These are phyloP conservation scores for Gossypium australe DNA, from an alignment of 345 rosid species.

Conservation along the genomic window DNA sequence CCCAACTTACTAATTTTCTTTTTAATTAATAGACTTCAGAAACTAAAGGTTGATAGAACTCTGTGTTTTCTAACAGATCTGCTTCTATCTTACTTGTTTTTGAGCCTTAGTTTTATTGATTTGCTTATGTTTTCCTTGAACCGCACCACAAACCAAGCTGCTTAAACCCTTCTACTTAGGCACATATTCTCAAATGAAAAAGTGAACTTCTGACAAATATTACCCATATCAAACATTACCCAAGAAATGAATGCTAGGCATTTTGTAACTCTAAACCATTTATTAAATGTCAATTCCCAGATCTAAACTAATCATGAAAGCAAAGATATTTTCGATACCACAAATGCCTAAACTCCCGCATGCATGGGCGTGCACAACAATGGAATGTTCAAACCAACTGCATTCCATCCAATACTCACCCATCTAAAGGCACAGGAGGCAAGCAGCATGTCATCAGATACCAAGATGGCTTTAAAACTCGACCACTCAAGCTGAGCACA, in stretches of 20 bases:
- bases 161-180: too few relatives aligned
- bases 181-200: too few relatives aligned
- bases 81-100: too few relatives aligned
- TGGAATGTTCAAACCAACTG: background rate
- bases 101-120: too few relatives aligned
- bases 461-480: conserved; percentile 74
- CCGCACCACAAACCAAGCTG: too few relatives aligned
- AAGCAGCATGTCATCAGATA: conserved; percentile 89
- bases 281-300: background rate
- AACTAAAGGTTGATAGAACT: too few relatives aligned
- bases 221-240: background rate
- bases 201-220: too few relatives aligned
- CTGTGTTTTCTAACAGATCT: too few relatives aligned
- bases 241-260: background rate
- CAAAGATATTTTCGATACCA: background rate
- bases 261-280: background rate
- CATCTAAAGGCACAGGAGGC: conserved; percentile 80
- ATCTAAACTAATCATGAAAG: background rate
- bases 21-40: too few relatives aligned
- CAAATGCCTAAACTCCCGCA: background rate
- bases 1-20: too few relatives aligned
- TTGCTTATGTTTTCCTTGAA: too few relatives aligned
- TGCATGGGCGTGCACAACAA: background rate
- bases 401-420: conserved; percentile 45
- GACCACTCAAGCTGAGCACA: conserved; percentile 82